A percentile compares a stretch with the other conserved stretches of the same genome.
These are phyloP conservation scores for Brasilioporus rufonigricans DNA, from an alignment of 768 basidiomycete genomes.

Conservation along the genomic window DNA sequence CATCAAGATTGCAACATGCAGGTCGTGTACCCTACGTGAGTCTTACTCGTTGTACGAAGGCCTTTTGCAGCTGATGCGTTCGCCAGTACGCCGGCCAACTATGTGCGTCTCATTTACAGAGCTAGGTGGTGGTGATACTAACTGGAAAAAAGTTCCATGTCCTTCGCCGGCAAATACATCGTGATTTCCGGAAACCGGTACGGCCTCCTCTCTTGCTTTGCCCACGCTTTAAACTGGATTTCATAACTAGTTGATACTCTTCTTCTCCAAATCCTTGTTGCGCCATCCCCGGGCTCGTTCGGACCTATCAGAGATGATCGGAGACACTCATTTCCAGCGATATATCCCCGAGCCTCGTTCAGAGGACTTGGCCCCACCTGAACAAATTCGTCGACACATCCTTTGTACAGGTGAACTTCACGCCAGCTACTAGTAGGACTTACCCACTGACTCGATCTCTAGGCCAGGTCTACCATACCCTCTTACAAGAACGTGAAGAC, in stretches of 20 bases:
- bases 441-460: conserved; percentile 1
- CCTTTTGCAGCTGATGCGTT: conserved; percentile 7
- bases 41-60: conserved; percentile 10
- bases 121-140: conserved; percentile 8
- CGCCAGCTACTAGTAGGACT: neutral
- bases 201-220: conserved; percentile 17
- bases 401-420: conserved; percentile 67
- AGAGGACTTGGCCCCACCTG: conserved; percentile 70
- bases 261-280: conserved; percentile 96
- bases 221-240: neutral
- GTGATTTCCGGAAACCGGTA: conserved; percentile 97
- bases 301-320: conserved; percentile 81
- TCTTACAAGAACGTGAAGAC: conserved; percentile 88
- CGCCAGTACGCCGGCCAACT: conserved; percentile 89
- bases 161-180: conserved; percentile 93
- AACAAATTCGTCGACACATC: conserved; percentile 89
- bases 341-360: conserved; percentile 85
- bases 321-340: conserved; percentile 88
- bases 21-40: conserved; percentile 93
- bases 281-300: conserved; percentile 94
- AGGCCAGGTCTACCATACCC: conserved; percentile 93
- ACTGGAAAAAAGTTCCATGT: conserved; percentile 74
- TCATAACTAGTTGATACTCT: conserved; percentile 67
- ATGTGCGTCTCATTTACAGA: conserved; percentile 41
- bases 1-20: conserved; percentile 99